Evolutionary conservation across 768 basidiomycete genomes (phyloP).

Genomic region (Tulasnella sp.): DNA sequence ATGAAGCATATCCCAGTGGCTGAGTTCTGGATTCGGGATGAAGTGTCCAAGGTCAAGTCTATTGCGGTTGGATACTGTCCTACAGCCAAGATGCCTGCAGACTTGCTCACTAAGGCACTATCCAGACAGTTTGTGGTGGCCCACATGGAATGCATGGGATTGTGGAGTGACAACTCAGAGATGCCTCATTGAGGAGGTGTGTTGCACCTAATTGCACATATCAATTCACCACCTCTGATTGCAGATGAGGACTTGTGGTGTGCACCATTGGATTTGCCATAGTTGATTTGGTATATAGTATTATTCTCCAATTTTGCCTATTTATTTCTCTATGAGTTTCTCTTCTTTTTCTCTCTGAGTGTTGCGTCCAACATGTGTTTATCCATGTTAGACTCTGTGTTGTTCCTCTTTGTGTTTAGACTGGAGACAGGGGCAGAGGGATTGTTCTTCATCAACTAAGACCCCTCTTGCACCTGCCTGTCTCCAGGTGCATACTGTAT

Average conservation of each 20-base stretch:
- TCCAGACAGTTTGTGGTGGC: neutral
- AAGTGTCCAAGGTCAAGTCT: neutral
- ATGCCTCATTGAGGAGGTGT: neutral
- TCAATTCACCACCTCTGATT: neutral
- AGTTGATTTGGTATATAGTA: neutral
- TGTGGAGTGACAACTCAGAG: neutral
- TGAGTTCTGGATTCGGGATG: neutral
- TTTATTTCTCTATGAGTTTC: no score
- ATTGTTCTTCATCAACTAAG: no score
- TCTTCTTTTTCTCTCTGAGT: no score
- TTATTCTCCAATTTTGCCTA: neutral
- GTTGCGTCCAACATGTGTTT: no score
- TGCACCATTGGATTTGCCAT: neutral
- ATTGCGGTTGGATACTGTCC: neutral
- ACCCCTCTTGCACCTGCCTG: no score
- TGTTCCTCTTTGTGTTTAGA: no score
- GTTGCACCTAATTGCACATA: neutral
- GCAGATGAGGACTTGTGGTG: neutral
- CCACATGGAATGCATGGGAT: neutral
- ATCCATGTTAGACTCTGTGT: no score
- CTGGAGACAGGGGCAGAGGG: no score
- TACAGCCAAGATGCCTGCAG: neutral
- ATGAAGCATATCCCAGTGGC: constrained; percentile 6
- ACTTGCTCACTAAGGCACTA: constrained; percentile 8
- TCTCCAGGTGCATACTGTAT: no score